These are phyloP conservation scores for Globisporangium polare DNA, from an alignment of 352 stramenopile genomes.

Conservation along the genomic window DNA sequence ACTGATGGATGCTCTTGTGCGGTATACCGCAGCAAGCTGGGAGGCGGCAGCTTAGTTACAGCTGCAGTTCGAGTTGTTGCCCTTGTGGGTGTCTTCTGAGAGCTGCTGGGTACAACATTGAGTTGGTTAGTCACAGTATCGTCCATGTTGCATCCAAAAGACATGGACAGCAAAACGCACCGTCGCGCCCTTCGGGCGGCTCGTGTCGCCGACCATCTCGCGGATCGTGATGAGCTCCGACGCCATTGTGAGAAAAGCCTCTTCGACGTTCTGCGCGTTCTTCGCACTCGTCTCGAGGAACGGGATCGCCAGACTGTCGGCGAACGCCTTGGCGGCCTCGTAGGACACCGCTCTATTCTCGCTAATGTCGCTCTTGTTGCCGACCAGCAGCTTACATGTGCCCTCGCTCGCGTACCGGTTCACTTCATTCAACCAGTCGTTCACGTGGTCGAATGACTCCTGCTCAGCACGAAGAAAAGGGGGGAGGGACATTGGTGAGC, in stretches of 20 bases:
- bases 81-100: slow-evolving; percentile 14
- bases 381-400: slow-evolving; percentile 98
- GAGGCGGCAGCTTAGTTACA: slow-evolving; percentile 10
- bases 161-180: slow-evolving; percentile 23
- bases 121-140: neutral
- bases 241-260: slow-evolving; percentile 99
- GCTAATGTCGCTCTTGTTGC: slow-evolving; percentile 99
- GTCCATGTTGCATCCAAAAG: neutral
- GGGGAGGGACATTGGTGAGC: neutral
- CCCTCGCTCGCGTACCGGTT: slow-evolving; percentile 98
- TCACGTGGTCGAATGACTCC: slow-evolving; percentile 99
- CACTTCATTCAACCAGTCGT: slow-evolving; percentile 99
- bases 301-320: slow-evolving; percentile 95
- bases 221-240: slow-evolving; percentile 95
- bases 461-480: slow-evolving; percentile 19
- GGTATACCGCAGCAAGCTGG: neutral
- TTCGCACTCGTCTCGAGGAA: slow-evolving; percentile 99
- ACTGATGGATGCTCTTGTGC: neutral
- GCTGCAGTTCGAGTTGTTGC: slow-evolving; percentile 8
- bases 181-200: slow-evolving; percentile 59
- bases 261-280: slow-evolving; percentile 98
- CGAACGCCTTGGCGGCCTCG: slow-evolving; percentile 96
- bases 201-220: slow-evolving; percentile 80
- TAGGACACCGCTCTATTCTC: slow-evolving; percentile 95
- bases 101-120: slow-evolving; percentile 6